Evolutionary conservation across 768 basidiomycete genomes (phyloP), one percentile per base, ranked within the genome.

Genomic region (Suillus hirtellus): DNA sequence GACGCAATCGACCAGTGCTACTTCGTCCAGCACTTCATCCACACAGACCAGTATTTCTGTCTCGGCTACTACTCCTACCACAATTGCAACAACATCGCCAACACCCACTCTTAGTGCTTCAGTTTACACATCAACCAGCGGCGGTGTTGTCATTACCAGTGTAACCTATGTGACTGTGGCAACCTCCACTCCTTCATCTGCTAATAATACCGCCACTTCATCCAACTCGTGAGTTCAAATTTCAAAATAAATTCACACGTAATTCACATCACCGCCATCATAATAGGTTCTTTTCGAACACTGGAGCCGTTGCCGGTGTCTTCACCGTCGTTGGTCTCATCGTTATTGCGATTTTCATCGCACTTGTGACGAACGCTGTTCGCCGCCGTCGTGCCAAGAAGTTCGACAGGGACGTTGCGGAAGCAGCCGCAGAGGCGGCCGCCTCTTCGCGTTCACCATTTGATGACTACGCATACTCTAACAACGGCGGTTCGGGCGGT

Each of bases 401-500:
- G 49, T 88, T 90, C 68, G 91, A 93, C 71, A 80, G 81, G n/a
- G 91, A 92, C 60, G 85, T 91, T 46, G 86, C 84, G 15, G 86
- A 86, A 56, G 90, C 89, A 0, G 89, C 90, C 0, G 83, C 82
- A 3, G 87, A 85, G 63, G 89, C 89, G 0, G 81, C 80, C 0
- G 84, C 83, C 0, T 75, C 81, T 1, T 79, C 84, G 0, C 79
- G 78, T 21, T 78, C 82, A 0, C 85, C 85, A 14, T 81, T 82
- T 64, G 86, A 84, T 71, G 79, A 88, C n/a, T 77, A 75, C 42
- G 67, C 73, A 10, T 74, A 73, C 40, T 50, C 63, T 14, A 70
- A 71, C 46, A 68, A 69, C 5, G 72, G 73, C 14, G 66, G 68
- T 34, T 65, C 63, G 3, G 63, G 67, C 6, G 52, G 47, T n/a